Conservation (phyloP, 1,284 basidiomycete species). For the Cryptococcus sp. region DNA sequence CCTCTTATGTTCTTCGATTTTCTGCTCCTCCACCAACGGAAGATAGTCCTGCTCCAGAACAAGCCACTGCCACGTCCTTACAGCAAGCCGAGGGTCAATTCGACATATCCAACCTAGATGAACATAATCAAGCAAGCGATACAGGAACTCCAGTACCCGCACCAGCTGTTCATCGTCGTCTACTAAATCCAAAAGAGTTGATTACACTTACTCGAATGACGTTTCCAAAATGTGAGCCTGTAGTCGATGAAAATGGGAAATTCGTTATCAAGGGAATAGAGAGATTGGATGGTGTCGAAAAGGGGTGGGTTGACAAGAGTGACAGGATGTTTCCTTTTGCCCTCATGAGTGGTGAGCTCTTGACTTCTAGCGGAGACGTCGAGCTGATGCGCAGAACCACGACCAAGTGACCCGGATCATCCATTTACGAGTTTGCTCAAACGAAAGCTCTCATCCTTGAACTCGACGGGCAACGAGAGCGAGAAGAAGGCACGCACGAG, state of each 20-base stretch:
- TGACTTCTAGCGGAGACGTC: not conserved
- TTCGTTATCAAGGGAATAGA: constrained; percentile 40
- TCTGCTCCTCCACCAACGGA: constrained; percentile 14
- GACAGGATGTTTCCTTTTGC: constrained; percentile 43
- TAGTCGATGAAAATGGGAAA: constrained; percentile 31
- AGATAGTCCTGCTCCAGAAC: not conserved
- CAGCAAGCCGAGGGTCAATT: not conserved
- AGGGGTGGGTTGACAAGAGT: constrained; percentile 14
- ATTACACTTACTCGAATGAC: constrained; percentile 41
- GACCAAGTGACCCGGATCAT: constrained; percentile 3
- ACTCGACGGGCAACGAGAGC: not conserved
- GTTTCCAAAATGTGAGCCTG: constrained; percentile 36
- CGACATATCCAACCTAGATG: not conserved
- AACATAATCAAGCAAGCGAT: not conserved
- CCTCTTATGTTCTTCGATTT: constrained; percentile 40
- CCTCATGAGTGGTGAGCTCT: constrained; percentile 15
- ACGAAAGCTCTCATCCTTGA: constrained; percentile 5
- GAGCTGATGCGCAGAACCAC: constrained; percentile 2
- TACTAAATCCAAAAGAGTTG: constrained; percentile 41
- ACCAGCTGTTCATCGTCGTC: constrained; percentile 16
- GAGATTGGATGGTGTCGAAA: constrained; percentile 30
- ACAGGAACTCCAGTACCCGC: not conserved
- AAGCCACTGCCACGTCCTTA: not conserved
- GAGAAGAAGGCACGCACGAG: not conserved
- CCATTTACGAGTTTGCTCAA: constrained; percentile 6